A percentile compares a stretch with the other conserved stretches of the same genome.
Evolutionary conservation across 2,329 filamentous ascomycete species (phyloP).

Genomic region (Boeremia exigua): DNA sequence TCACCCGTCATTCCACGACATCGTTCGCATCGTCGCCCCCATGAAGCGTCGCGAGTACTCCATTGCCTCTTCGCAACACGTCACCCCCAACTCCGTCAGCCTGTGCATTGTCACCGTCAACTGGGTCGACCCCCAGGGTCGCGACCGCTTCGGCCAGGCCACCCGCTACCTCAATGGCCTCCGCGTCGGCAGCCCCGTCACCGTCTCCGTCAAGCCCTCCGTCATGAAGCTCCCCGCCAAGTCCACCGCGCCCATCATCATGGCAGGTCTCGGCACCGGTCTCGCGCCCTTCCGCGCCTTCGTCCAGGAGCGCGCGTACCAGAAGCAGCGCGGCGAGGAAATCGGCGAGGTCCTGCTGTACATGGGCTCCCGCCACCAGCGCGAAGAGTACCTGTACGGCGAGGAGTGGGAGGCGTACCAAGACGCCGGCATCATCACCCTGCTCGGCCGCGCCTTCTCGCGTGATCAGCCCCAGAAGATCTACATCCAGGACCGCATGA

Average conservation of each 20-base stretch:
- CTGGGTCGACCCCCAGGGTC: conserved; percentile 89
- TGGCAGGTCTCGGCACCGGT: conserved; percentile 98
- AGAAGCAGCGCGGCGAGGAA: conserved; percentile 95
- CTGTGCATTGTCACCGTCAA: conserved; percentile 97
- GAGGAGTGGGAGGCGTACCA: conserved; percentile 99
- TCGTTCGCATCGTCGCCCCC: conserved; percentile 84
- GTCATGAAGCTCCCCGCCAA: conserved; percentile 97
- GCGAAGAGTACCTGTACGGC: conserved; percentile 97
- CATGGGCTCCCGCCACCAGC: conserved; percentile 95
- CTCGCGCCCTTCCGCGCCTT: conserved; percentile 99
- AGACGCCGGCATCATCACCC: conserved; percentile 91
- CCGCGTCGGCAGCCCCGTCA: conserved; percentile 76
- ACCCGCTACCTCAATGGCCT: conserved; percentile 86
- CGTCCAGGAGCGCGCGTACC: conserved; percentile 96
- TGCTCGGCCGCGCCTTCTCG: conserved; percentile 92
- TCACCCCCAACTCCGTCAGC: conserved; percentile 85
- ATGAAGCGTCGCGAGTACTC: conserved; percentile 98
- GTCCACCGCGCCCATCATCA: conserved; percentile 92
- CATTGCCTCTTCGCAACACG: conserved; percentile 96
- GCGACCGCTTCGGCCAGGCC: conserved; percentile 89
- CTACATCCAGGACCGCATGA: conserved; percentile 98
- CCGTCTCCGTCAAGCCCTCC: conserved; percentile 93
- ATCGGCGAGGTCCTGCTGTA: conserved; percentile 94
- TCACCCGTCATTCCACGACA: conserved; percentile 85
- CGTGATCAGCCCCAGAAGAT: conserved; percentile 98